A percentile compares a stretch with the other conserved stretches of the same genome.
Evolutionary conservation across 2,329 filamentous ascomycete genomes (phyloP).

Genomic region (Fulvia fulva): DNA sequence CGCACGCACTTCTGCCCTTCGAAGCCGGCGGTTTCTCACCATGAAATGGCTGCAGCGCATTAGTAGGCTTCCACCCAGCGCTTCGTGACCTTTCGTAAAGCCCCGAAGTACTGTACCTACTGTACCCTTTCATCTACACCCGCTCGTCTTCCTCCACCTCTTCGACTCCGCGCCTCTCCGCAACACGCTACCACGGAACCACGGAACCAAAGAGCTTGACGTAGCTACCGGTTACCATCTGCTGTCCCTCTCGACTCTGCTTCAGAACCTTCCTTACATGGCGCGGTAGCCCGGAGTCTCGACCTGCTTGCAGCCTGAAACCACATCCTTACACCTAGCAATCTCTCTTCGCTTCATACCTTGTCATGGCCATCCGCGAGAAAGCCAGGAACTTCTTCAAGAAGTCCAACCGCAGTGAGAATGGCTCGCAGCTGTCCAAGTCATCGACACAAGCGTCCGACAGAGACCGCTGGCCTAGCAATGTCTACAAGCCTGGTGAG

Average conservation of each 20-base stretch:
- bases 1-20: not conserved
- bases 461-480: constrained; percentile 38
- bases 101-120: too few relatives aligned
- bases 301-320: not conserved
- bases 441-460: constrained; percentile 27
- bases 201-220: not conserved
- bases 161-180: constrained; percentile 3
- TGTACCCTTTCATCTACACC: not conserved
- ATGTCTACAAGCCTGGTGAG: constrained; percentile 50
- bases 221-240: not conserved
- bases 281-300: not conserved
- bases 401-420: constrained; percentile 28
- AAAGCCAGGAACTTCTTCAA: constrained; percentile 44
- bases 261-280: not conserved
- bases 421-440: constrained; percentile 26
- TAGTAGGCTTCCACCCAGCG: not conserved
- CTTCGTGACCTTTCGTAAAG: not conserved
- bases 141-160: constrained; percentile 2
- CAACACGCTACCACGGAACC: not conserved
- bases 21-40: not conserved
- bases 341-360: constrained; percentile 13
- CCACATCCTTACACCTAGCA: not conserved
- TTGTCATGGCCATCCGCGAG: constrained; percentile 44
- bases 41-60: not conserved
- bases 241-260: not conserved